Conservation (phyloP, 192 early-diverging fungal genomes). For the Backusella australiensis region DNA sequence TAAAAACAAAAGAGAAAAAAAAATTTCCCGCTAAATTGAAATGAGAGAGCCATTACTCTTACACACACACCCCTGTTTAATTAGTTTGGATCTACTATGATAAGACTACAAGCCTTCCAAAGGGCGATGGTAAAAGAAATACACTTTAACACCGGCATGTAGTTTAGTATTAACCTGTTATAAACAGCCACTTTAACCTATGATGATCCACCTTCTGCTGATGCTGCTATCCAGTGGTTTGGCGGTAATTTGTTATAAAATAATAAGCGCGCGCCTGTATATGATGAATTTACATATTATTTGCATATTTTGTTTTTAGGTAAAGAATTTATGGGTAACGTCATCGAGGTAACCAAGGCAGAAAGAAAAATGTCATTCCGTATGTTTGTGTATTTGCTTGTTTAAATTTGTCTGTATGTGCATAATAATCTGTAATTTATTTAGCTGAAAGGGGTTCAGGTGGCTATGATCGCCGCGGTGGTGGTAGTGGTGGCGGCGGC, state of each 20-base stretch:
- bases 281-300: neutral
- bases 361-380: constrained; percentile 48
- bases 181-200: constrained; percentile 67
- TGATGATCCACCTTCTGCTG: constrained; percentile 68
- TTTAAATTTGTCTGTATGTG: too few species aligned
- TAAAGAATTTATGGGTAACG: constrained; percentile 51
- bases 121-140: constrained; percentile 61
- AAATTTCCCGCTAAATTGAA: neutral
- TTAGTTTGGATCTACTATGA: constrained; percentile 72
- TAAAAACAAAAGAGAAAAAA: constrained; percentile 21
- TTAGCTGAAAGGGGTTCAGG: constrained; percentile 6
- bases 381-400: constrained; percentile 17
- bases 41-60: constrained; percentile 42
- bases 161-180: neutral
- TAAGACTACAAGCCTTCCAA: constrained; percentile 57
- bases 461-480: constrained; percentile 39
- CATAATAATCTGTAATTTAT: neutral
- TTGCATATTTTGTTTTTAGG: constrained; percentile 19
- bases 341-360: constrained; percentile 62
- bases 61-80: neutral
- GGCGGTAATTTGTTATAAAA: constrained; percentile 42
- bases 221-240: constrained; percentile 75
- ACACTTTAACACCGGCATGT: neutral
- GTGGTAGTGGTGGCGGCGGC: constrained; percentile 43
- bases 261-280: constrained; percentile 8